phyloP scores from a whole-genome alignment of 176 grass and related monocot genomes.

The Carex scoparia region DNA sequence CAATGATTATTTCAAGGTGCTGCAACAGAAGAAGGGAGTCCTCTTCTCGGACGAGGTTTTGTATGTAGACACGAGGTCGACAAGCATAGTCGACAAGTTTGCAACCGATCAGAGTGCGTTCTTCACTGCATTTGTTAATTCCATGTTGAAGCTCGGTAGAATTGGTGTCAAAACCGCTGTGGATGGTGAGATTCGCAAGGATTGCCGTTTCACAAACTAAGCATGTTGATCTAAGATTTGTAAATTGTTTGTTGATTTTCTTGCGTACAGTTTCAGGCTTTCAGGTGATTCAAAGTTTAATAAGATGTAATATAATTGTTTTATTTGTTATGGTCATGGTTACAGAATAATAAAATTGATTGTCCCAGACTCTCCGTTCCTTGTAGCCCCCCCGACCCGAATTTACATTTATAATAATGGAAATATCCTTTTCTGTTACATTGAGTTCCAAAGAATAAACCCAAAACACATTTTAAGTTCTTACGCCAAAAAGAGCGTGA shows the following conservation, averaged over 20 bases:
- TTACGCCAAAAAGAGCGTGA: neutral
- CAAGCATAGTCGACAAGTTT: conserved; percentile 27
- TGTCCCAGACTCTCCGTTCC: neutral
- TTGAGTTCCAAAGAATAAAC: neutral
- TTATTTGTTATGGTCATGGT: neutral
- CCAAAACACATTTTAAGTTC: neutral
- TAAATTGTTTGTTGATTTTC: conserved; percentile 10
- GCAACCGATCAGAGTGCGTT: conserved; percentile 40
- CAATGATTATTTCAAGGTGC: conserved; percentile 52
- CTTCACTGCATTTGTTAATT: conserved; percentile 49
- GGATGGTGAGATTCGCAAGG: conserved; percentile 53
- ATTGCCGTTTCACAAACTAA: conserved; percentile 34
- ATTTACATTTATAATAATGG: neutral
- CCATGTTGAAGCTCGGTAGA: conserved; percentile 63
- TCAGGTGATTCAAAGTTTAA: neutral
- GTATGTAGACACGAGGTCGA: conserved; percentile 27
- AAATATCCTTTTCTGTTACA: neutral
- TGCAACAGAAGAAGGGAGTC: conserved; percentile 41
- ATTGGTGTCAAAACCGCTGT: conserved; percentile 43
- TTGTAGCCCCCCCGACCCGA: neutral
- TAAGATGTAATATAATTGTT: neutral
- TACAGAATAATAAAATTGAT: conserved; percentile 19
- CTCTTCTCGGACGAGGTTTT: conserved; percentile 57
- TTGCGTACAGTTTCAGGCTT: neutral
- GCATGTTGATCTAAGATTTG: neutral